These are phyloP conservation scores for Podila horticola DNA, from an alignment of 192 early-diverging fungal species.

Conservation along the genomic window DNA sequence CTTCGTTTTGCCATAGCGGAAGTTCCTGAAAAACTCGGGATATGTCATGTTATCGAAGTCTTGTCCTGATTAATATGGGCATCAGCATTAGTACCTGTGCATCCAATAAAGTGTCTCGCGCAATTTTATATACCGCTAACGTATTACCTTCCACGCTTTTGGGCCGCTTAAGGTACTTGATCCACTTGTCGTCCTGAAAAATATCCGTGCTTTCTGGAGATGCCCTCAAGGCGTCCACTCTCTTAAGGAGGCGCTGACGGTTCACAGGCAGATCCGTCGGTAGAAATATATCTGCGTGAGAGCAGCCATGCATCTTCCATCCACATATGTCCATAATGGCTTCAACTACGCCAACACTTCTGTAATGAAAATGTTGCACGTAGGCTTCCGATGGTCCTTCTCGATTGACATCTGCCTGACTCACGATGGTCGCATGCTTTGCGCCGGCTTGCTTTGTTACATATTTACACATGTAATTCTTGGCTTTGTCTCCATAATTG, in stretches of 20 bases:
- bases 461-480: conserved; percentile 25
- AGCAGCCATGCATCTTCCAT: conserved; percentile 16
- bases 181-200: conserved; percentile 15
- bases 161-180: conserved; percentile 12
- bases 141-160: background rate
- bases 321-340: conserved; percentile 27
- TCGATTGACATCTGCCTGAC: background rate
- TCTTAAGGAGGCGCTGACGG: conserved; percentile 6
- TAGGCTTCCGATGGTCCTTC: conserved; percentile 6
- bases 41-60: conserved; percentile 22
- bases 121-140: too few species aligned
- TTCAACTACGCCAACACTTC: conserved; percentile 23
- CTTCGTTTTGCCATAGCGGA: conserved; percentile 10
- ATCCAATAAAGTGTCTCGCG: too few species aligned
- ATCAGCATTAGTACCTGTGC: too few species aligned
- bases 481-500: conserved; percentile 13
- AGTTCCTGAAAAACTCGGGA: conserved; percentile 11
- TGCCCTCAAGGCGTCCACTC: background rate
- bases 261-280: conserved; percentile 11
- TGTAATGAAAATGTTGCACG: conserved; percentile 15
- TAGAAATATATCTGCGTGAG: conserved; percentile 1
- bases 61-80: background rate
- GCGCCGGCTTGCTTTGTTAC: conserved; percentile 14
- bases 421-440: conserved; percentile 10
- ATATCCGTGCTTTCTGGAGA: conserved; percentile 5